Evolutionary conservation across 352 stramenopile species (phyloP).

Genomic region (Pythium rhizo-oryzae): DNA sequence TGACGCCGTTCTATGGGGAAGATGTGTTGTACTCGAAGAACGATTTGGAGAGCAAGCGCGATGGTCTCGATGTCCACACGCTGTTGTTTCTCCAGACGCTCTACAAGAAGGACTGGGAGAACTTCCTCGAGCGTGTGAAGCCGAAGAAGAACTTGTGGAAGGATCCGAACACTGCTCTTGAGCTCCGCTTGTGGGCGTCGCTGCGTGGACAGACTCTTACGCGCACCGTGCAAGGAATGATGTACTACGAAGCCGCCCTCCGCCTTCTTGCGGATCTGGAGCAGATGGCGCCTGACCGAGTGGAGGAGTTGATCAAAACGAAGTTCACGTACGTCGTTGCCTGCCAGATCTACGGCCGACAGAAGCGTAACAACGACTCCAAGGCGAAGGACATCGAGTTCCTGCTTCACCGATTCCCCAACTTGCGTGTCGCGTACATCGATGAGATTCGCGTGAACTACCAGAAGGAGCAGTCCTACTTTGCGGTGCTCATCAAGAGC

Average conservation of each 20-base stretch:
- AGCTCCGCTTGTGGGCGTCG: slow-evolving; percentile 97
- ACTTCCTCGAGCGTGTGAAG: slow-evolving; percentile 97
- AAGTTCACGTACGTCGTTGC: slow-evolving; percentile 99
- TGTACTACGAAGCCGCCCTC: slow-evolving; percentile 99
- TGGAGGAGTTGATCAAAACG: slow-evolving; percentile 97
- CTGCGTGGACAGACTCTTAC: slow-evolving; percentile 97
- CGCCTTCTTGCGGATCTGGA: slow-evolving; percentile 97
- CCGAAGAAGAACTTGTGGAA: slow-evolving; percentile 95
- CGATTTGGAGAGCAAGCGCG: slow-evolving; percentile 96
- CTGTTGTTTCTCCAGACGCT: slow-evolving; percentile 94
- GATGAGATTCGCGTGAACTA: slow-evolving; percentile 97
- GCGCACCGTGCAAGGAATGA: slow-evolving; percentile 98
- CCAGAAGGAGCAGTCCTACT: slow-evolving; percentile 95
- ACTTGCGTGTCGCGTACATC: slow-evolving; percentile 98
- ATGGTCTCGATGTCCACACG: slow-evolving; percentile 91
- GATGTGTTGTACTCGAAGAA: slow-evolving; percentile 97
- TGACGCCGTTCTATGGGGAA: slow-evolving; percentile 99
- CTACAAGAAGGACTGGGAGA: slow-evolving; percentile 98
- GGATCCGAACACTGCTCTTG: slow-evolving; percentile 76
- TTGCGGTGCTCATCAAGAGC: slow-evolving; percentile 97
- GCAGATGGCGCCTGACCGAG: slow-evolving; percentile 82
- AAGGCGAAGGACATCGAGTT: slow-evolving; percentile 99
- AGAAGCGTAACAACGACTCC: slow-evolving; percentile 98
- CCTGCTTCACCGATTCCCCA: slow-evolving; percentile 96
- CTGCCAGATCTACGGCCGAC: slow-evolving; percentile 98